Percentiles rank a stretch among this genome's conserved stretches.
Evolutionary conservation across 768 basidiomycete genomes (phyloP).

Genomic region (Polyporus arcularius): DNA sequence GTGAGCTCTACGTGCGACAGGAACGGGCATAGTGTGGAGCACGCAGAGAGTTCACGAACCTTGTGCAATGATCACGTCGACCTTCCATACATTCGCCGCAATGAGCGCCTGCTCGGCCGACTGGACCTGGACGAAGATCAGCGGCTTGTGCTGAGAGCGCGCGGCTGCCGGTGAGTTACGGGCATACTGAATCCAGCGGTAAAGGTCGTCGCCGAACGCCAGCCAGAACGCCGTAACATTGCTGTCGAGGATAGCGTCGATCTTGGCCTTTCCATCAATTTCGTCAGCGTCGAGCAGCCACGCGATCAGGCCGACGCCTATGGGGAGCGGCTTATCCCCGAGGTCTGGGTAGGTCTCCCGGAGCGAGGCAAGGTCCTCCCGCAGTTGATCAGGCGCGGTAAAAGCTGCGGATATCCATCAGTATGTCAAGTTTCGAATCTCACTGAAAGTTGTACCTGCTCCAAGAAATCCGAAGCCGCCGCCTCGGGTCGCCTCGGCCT

Average conservation of each 20-base stretch:
- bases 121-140: constrained; percentile 66
- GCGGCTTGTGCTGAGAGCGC: constrained; percentile 43
- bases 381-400: constrained; percentile 44
- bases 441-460: constrained; percentile 44
- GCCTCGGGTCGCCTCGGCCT: constrained; percentile 59
- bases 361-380: constrained; percentile 54
- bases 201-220: constrained; percentile 62
- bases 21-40: background rate
- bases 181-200: constrained; percentile 61
- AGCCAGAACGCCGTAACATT: constrained; percentile 73
- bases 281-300: constrained; percentile 65
- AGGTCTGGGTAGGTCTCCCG: constrained; percentile 33
- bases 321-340: constrained; percentile 37
- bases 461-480: constrained; percentile 80
- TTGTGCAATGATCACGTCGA: constrained; percentile 78
- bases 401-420: constrained; percentile 43
- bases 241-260: constrained; percentile 53
- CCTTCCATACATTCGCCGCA: constrained; percentile 67
- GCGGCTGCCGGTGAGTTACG: constrained; percentile 51
- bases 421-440: background rate
- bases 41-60: constrained; percentile 41
- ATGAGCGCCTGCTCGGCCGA: constrained; percentile 59
- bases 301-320: constrained; percentile 74
- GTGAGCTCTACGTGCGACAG: background rate
- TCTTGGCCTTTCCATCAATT: constrained; percentile 39